phyloP scores from a whole-genome alignment of 805 yeast species.

The Starmera amethionina region DNA sequence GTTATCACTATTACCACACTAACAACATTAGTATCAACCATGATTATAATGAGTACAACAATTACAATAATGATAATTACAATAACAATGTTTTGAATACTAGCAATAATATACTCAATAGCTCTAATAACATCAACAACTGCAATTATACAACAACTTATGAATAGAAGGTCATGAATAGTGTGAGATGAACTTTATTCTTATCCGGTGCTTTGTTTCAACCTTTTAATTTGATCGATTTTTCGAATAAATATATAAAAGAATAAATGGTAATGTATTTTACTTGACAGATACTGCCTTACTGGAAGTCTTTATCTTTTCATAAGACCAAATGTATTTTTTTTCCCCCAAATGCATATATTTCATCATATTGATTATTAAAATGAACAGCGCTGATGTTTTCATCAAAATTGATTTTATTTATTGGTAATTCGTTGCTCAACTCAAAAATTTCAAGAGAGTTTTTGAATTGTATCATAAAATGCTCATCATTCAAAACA shows the following conservation, averaged over 20 bases:
- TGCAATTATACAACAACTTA: conserved; percentile 1
- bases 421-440: conserved; percentile 2
- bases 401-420: conserved; percentile 1
- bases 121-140: conserved; percentile 5
- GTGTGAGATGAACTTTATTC: too few species aligned
- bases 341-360: too few species aligned
- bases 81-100: background rate
- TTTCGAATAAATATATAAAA: too few species aligned
- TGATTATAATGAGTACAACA: conserved; percentile 2
- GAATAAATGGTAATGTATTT: too few species aligned
- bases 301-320: too few species aligned
- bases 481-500: background rate
- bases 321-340: too few species aligned
- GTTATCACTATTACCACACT: background rate
- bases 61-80: conserved; percentile 1
- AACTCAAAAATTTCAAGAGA: conserved; percentile 5
- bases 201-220: too few species aligned
- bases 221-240: too few species aligned
- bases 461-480: conserved; percentile 4
- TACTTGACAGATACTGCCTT: too few species aligned
- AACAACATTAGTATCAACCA: conserved; percentile 11
- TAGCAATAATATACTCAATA: conserved; percentile 2
- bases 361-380: too few species aligned
- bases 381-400: background rate
- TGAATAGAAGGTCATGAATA: too few species aligned